Evolutionary conservation across 371 early-diverging fungal species (phyloP).

Genomic region (Basidiobolus meristosporus): DNA sequence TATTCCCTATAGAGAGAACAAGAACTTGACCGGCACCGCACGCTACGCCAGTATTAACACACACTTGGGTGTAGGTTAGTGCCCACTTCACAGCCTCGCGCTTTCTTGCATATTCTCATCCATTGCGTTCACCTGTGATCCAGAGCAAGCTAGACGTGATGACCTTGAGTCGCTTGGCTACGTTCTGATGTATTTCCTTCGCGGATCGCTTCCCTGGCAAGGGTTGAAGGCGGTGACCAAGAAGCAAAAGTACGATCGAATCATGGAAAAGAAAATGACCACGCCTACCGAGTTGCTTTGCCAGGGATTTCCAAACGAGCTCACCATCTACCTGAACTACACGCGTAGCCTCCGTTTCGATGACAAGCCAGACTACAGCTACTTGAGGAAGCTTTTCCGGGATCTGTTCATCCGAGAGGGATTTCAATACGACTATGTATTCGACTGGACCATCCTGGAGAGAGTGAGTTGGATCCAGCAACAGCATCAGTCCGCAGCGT

Average conservation of each 20-base stretch:
- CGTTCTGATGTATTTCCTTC: constrained; percentile 97
- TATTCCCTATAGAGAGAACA: constrained; percentile 94
- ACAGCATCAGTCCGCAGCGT: no score
- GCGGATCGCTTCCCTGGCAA: constrained; percentile 99
- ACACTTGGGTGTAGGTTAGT: constrained; percentile 87
- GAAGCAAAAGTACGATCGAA: constrained; percentile 98
- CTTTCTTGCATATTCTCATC: no score
- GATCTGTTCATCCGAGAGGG: constrained; percentile 90
- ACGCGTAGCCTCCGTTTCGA: constrained; percentile 93
- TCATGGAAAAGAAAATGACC: constrained; percentile 98
- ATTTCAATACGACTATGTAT: constrained; percentile 89
- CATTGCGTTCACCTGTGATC: neutral
- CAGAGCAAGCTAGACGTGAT: constrained; percentile 98
- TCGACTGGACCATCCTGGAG: constrained; percentile 79
- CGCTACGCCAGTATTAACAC: constrained; percentile 98
- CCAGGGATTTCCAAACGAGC: constrained; percentile 88
- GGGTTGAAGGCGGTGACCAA: constrained; percentile 96
- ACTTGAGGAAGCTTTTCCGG: constrained; percentile 89
- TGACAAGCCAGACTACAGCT: constrained; percentile 97
- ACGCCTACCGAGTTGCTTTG: constrained; percentile 93
- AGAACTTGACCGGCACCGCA: constrained; percentile 98
- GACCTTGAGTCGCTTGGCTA: constrained; percentile 98
- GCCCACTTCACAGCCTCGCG: no score
- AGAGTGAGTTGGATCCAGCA: neutral
- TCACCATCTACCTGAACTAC: constrained; percentile 93